A percentile compares a stretch with the other conserved stretches of the same genome.
These are phyloP conservation scores for Amanita pallidorosea DNA, from an alignment of 768 basidiomycete species.

Conservation along the genomic window DNA sequence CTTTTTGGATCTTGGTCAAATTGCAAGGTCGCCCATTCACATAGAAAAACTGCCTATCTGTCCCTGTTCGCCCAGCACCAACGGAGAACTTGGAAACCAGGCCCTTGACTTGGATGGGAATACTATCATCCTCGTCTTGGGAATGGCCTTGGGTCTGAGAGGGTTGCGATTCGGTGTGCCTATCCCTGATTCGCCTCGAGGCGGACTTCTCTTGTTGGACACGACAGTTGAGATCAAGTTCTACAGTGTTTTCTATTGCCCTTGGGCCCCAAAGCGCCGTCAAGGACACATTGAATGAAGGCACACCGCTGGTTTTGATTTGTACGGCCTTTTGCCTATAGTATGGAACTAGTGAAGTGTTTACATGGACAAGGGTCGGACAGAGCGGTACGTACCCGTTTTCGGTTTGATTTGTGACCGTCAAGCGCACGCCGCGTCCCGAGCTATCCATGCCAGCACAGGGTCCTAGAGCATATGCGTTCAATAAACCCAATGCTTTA, in stretches of 20 bases:
- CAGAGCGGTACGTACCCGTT: conserved; percentile 47
- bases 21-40: conserved; percentile 88
- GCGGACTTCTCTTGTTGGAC: conserved; percentile 55
- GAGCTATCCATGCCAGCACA: conserved; percentile 39
- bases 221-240: conserved; percentile 58
- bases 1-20: conserved; percentile 72
- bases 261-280: conserved; percentile 81
- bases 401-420: conserved; percentile 56
- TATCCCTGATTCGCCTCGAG: conserved; percentile 26
- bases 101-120: conserved; percentile 54
- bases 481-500: conserved; percentile 72
- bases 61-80: conserved; percentile 64
- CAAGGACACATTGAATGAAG: conserved; percentile 52
- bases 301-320: conserved; percentile 61
- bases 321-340: conserved; percentile 53
- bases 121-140: conserved; percentile 11
- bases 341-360: not conserved
- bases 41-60: conserved; percentile 88
- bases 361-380: not conserved
- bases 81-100: conserved; percentile 75
- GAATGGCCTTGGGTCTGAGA: not conserved
- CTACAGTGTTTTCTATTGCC: conserved; percentile 61
- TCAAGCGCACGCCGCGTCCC: conserved; percentile 60
- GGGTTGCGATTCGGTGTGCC: not conserved
- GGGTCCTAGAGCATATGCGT: conserved; percentile 85